Evolutionary conservation across 2,329 filamentous ascomycete genomes (phyloP).

Genomic region (Shiraia bambusicola): DNA sequence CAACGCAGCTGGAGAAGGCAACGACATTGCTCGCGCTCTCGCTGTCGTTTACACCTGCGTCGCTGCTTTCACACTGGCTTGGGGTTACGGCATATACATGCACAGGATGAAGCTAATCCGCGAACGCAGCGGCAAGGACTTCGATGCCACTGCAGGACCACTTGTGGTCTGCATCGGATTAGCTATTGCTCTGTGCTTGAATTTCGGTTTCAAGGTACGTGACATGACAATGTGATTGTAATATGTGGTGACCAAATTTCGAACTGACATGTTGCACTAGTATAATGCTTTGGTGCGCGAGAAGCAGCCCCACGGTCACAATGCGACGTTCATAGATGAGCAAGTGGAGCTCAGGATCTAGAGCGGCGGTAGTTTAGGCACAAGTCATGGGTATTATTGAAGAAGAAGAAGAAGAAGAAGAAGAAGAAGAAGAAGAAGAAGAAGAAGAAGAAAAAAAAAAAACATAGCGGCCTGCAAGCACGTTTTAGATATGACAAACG

Average conservation of each 20-base stretch:
- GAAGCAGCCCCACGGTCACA: slow-evolving; percentile 9
- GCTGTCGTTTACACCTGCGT: slow-evolving; percentile 82
- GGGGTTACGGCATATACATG: slow-evolving; percentile 85
- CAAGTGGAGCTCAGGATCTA: slow-evolving; percentile 23
- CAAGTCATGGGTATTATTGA: neutral
- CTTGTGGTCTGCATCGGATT: slow-evolving; percentile 79
- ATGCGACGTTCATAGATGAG: slow-evolving; percentile 12
- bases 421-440: too few relatives aligned
- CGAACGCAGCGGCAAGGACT: slow-evolving; percentile 84
- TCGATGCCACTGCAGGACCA: slow-evolving; percentile 86
- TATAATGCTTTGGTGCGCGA: slow-evolving; percentile 23
- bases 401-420: neutral
- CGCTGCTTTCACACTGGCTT: slow-evolving; percentile 77
- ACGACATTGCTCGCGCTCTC: slow-evolving; percentile 73
- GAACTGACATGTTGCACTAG: slow-evolving; percentile 10
- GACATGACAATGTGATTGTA: slow-evolving; percentile 1
- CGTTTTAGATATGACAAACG: too few relatives aligned
- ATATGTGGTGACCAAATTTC: slow-evolving; percentile 2
- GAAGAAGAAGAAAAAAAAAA: too few relatives aligned
- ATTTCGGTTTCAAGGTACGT: slow-evolving; percentile 81
- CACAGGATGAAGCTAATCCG: slow-evolving; percentile 76
- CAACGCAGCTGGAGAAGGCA: slow-evolving; percentile 76
- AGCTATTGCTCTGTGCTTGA: slow-evolving; percentile 75
- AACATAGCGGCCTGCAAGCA: too few relatives aligned
- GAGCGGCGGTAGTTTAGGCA: neutral